Evolutionary conservation across 1,284 basidiomycete genomes (phyloP).

Genomic region (Ganoderma meredithae): DNA sequence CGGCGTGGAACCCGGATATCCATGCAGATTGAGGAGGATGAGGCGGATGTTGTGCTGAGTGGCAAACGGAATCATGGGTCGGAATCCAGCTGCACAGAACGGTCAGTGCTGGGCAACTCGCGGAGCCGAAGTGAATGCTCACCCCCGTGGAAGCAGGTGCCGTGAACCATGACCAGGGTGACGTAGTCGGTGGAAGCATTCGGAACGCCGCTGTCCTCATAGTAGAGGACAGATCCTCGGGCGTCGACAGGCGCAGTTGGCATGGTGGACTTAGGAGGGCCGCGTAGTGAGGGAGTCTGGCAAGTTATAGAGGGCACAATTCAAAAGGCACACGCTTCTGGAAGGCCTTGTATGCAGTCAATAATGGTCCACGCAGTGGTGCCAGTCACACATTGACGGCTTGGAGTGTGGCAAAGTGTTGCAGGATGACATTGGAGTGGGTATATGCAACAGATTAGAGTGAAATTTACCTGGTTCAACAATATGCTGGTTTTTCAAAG

Average conservation of each 20-base stretch:
- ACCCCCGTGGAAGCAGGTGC: constrained; percentile 37
- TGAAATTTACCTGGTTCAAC: neutral
- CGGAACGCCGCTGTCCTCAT: constrained; percentile 32
- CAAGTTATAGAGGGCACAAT: neutral
- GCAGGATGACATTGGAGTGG: neutral
- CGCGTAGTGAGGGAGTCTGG: neutral
- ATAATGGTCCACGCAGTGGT: neutral
- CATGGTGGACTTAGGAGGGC: constrained; percentile 21
- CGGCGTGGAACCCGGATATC: constrained; percentile 41
- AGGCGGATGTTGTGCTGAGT: constrained; percentile 38
- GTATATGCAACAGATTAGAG: neutral
- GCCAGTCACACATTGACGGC: neutral
- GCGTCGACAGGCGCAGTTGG: constrained; percentile 31
- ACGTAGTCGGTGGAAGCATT: constrained; percentile 24
- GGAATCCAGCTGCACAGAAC: constrained; percentile 35
- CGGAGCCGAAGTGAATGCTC: neutral
- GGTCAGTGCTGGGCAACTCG: neutral
- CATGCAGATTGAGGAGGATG: constrained; percentile 42
- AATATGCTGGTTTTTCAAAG: neutral
- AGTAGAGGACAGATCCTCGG: constrained; percentile 32
- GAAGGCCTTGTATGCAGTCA: neutral
- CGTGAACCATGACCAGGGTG: constrained; percentile 39
- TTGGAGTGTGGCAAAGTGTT: no score
- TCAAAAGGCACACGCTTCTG: neutral
- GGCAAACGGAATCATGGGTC: constrained; percentile 37